Evolutionary conservation across 345 rosid genomes (phyloP).

Genomic region (Gossypium arboreum): DNA sequence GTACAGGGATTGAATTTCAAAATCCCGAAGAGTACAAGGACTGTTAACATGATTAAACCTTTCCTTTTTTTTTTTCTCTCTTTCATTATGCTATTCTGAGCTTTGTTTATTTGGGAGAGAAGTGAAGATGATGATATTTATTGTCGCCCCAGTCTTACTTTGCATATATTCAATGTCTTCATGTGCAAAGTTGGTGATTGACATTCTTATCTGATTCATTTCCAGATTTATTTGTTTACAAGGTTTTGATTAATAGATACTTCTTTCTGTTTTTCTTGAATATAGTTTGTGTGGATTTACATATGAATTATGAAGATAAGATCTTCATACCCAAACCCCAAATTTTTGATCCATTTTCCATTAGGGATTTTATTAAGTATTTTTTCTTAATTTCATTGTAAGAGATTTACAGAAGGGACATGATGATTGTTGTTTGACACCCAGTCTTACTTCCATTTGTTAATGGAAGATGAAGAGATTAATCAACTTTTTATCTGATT

Average conservation of each 20-base stretch:
- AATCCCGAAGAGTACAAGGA: no score
- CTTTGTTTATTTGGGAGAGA: neutral
- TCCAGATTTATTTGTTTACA: neutral
- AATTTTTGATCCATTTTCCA: constrained; percentile 30
- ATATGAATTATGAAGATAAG: no score
- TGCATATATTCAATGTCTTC: constrained; percentile 41
- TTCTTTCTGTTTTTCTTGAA: no score
- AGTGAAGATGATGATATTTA: constrained; percentile 54
- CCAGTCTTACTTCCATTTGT: no score
- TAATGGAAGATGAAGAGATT: no score
- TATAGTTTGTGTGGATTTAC: no score
- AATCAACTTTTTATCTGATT: constrained; percentile 32
- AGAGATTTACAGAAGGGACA: neutral
- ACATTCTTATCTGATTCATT: constrained; percentile 50
- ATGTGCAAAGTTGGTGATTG: constrained; percentile 60
- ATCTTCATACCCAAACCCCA: no score
- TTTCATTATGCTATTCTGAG: neutral
- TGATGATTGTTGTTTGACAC: constrained; percentile 15
- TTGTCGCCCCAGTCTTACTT: constrained; percentile 95
- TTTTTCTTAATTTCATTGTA: neutral
- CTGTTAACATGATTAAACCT: no score
- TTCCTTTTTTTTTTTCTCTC: neutral
- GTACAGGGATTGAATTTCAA: no score
- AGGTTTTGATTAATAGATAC: no score
- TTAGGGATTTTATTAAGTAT: no score